Evolutionary conservation across 805 yeast genomes (phyloP).

Genomic region (Yamadazyma sp.): DNA sequence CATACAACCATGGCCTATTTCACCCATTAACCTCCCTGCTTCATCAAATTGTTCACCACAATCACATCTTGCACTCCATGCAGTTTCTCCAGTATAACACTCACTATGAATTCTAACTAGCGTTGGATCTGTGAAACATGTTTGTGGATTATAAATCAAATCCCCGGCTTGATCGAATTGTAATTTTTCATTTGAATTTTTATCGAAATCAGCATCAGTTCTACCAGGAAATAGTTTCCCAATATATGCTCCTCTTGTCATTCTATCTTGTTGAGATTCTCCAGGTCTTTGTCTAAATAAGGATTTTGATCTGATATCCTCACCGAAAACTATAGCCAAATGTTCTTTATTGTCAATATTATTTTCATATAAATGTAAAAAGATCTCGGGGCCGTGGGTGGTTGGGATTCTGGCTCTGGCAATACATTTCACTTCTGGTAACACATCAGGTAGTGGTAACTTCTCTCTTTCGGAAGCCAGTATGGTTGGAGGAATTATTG

Average conservation of each 20-base stretch:
- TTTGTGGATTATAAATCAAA: slow-evolving; percentile 23
- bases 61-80: slow-evolving; percentile 98
- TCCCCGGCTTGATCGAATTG: slow-evolving; percentile 32
- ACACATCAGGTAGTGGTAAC: slow-evolving; percentile 44
- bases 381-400: slow-evolving; percentile 90
- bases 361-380: slow-evolving; percentile 83
- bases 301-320: slow-evolving; percentile 75
- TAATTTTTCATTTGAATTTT: slow-evolving; percentile 19
- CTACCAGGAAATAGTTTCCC: slow-evolving; percentile 92
- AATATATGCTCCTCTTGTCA: slow-evolving; percentile 98
- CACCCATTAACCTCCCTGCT: slow-evolving; percentile 92
- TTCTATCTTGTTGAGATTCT: slow-evolving; percentile 87
- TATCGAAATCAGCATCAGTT: slow-evolving; percentile 59
- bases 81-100: slow-evolving; percentile 98
- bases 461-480: slow-evolving; percentile 25
- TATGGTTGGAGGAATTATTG: slow-evolving; percentile 14
- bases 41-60: slow-evolving; percentile 99
- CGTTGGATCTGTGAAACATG: slow-evolving; percentile 44
- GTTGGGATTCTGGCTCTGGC: slow-evolving; percentile 98
- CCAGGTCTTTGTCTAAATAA: slow-evolving; percentile 58
- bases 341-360: slow-evolving; percentile 90
- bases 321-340: slow-evolving; percentile 95
- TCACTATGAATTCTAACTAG: slow-evolving; percentile 92
- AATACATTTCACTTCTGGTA: slow-evolving; percentile 81
- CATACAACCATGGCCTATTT: slow-evolving; percentile 85